Base-by-base conservation (phyloP, 2,329 filamentous ascomycete species). In the Didymosphaeria variabile region DNA sequence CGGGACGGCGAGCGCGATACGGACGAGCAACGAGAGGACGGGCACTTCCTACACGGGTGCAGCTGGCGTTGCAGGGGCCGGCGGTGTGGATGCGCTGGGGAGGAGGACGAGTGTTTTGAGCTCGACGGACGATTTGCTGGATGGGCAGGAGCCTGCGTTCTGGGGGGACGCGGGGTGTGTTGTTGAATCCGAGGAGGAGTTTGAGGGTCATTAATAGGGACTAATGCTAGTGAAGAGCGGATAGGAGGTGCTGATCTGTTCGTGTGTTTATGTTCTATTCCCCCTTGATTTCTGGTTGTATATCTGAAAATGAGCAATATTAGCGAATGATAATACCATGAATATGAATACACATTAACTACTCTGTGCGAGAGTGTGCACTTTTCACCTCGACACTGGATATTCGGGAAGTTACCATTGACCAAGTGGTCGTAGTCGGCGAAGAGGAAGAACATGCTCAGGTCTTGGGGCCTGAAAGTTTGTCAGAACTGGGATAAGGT, bases 91-190 rank as follows among this genome's bases (percentile, higher is more conserved):
- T 40, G 67, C 61, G 5, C 38, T 76, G 19, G 70, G 79, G 10
- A 69, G 78, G 32, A 75, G 79, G 57, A 79, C 78, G 21, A 83
- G 81, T 40, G 78, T 77, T 8, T 78, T 73, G n/a, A 85, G 82
- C 62, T 83, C 82, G 60, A 81, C 78, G 42, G 87, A 88, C 58
- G 87, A 90, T 68, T 70, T 91, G 63, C 70, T 90, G 17, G 82
- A 81, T 3, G 87, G 86, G 0, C 83, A 88, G 62, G 88, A 92
- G 74, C 90, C 90, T 61, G 90, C 85, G 60, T 93, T 92, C 78
- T 88, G 91, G 75, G 90, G 90, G 82, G 1, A 73, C 78, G n/a
- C 75, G 64, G 57, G 79, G 85, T 53, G 88, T 91, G 31, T 78
- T 91, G 69, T 76, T 92, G 77, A 89, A 89, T 62, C 90, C 90